These are phyloP conservation scores for Durusdinium trenchii DNA, from an alignment of 73 alveolate species.

Conservation along the genomic window DNA sequence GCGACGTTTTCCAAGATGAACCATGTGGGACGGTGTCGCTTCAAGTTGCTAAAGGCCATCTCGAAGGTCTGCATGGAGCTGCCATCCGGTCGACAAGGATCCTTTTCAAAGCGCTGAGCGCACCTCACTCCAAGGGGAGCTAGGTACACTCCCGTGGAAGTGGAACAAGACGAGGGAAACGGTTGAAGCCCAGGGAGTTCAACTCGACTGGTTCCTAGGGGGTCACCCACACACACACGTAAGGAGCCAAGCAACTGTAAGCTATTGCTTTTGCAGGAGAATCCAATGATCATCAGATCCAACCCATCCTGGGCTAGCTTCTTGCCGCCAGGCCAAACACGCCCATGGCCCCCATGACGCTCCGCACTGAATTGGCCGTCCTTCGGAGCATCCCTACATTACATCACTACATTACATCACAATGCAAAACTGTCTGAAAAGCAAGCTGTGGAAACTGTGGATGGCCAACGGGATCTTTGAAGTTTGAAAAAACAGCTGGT, in stretches of 20 bases:
- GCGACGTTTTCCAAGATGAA: not conserved
- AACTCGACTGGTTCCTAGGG: too few relatives aligned
- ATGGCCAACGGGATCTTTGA: too few relatives aligned
- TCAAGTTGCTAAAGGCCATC: not conserved
- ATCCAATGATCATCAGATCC: not conserved
- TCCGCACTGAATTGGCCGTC: not conserved
- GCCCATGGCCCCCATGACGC: not conserved
- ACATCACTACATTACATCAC: not conserved
- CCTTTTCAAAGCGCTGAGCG: not conserved
- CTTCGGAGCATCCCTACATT: not conserved
- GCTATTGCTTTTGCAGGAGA: conserved; percentile 6
- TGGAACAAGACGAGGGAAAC: too few relatives aligned
- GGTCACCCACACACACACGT: not conserved
- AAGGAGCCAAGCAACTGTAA: not conserved
- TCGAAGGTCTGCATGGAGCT: not conserved
- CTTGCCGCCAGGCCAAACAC: not conserved
- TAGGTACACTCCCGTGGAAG: too few relatives aligned
- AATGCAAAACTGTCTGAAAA: too few relatives aligned
- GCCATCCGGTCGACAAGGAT: not conserved
- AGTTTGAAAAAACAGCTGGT: too few relatives aligned
- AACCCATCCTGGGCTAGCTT: not conserved
- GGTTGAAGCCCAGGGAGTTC: too few relatives aligned
- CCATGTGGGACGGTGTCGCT: not conserved
- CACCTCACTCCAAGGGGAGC: too few relatives aligned
- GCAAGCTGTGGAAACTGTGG: too few relatives aligned